Base-by-base conservation (phyloP, 2,329 filamentous ascomycete genomes). In the Westerdykella ornata region DNA sequence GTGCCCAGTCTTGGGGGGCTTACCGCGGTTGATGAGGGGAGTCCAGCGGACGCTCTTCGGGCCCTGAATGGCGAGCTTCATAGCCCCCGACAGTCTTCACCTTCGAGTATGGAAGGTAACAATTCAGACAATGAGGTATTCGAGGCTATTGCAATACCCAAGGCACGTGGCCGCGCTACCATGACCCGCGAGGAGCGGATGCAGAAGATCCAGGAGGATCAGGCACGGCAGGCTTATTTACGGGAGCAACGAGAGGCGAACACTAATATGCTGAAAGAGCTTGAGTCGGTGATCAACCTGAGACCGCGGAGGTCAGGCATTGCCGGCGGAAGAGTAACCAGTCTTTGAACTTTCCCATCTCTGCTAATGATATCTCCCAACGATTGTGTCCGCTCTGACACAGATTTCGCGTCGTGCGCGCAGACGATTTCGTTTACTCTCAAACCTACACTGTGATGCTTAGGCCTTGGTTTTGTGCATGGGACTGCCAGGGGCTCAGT, bases 111-210 rank as follows among this genome's bases (percentile, higher is more conserved):
- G 13, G 75, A 72, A 42, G 76, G 77, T 32, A 69, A 71, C 37
- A 76, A 73, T 47, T 74, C 73, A 1, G 83, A 86, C 38, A 77
- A 80, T 41, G 85, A 94, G 58, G 78, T 98, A 1, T 97, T 95
- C 47, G 92, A 98, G 67, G 92, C 89, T 0, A 80, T 97, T 29
- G 88, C 89, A 2, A 72, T 86, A 43, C 84, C 84, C 2, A 72
- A 80, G 5, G 71, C 70, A 29, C 75, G 82, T 31, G 81, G 84
- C 45, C 76, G 82, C 49, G 84, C 80, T 54, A 73, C 77, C 39
- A 71, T 96, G 50, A 87, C 85, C 1, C 74, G 90, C 56, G 89
- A 95, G 57, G 88, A 98, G 68, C 81, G 92, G 33, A 84, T 97
- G 54, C 74, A 76, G 33, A 90, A 85, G 66, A 88, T 96, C 72